These are phyloP conservation scores for Trifolium repens DNA, from an alignment of 306 rosid genomes.

Conservation along the genomic window DNA sequence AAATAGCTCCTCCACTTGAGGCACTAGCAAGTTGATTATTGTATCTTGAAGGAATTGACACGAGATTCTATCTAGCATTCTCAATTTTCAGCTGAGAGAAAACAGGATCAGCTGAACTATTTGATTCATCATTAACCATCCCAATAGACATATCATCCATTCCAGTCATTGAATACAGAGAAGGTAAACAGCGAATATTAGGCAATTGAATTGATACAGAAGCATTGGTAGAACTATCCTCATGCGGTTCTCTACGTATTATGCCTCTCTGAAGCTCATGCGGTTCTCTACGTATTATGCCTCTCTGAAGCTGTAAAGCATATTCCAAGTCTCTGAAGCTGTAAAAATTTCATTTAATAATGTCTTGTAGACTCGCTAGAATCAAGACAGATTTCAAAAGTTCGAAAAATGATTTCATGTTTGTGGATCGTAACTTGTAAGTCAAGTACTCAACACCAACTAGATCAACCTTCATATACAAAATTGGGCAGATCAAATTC, in stretches of 20 bases:
- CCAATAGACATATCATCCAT: constrained; percentile 39
- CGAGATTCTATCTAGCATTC: constrained; percentile 41
- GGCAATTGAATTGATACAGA: constrained; percentile 43
- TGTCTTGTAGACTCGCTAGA: no score
- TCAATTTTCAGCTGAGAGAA: constrained; percentile 50
- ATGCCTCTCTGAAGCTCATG: constrained; percentile 27
- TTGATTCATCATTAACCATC: constrained; percentile 35
- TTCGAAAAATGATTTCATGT: no score
- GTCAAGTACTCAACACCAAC: no score
- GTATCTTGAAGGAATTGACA: constrained; percentile 10
- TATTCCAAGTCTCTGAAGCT: constrained; percentile 68
- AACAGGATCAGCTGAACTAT: constrained; percentile 30
- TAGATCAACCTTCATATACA: no score
- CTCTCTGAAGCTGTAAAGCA: constrained; percentile 59
- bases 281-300: no score
- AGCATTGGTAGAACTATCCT: constrained; percentile 44
- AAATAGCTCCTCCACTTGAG: constrained; percentile 8
- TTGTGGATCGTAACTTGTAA: no score
- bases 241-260: constrained; percentile 25
- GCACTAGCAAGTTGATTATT: constrained; percentile 1
- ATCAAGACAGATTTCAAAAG: no score
- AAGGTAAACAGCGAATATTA: constrained; percentile 43
- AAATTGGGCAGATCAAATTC: no score
- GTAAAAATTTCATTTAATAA: no score
- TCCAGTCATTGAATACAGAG: constrained; percentile 41